phyloP scores from a whole-genome alignment of 1,284 basidiomycete species.

The Cystobasidium sp. region DNA sequence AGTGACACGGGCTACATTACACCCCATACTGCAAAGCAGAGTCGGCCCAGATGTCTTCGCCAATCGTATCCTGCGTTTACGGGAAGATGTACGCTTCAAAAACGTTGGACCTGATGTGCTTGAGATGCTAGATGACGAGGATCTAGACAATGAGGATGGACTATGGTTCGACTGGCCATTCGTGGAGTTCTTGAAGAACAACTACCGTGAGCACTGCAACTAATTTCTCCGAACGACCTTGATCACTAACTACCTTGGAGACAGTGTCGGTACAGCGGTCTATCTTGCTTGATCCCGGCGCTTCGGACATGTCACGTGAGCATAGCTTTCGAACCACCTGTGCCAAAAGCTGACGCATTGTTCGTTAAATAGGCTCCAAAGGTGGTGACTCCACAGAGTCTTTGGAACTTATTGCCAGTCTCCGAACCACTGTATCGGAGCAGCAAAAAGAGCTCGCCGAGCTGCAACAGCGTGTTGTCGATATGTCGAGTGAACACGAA shows the following conservation, averaged over 20 bases:
- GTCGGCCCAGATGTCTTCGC: conserved; percentile 84
- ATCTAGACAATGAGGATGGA: conserved; percentile 68
- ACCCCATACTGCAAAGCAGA: conserved; percentile 81
- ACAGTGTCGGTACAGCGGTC: conserved; percentile 63
- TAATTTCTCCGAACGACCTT: background rate
- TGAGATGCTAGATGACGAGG: conserved; percentile 55
- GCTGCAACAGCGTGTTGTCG: conserved; percentile 58
- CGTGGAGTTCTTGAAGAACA: conserved; percentile 98
- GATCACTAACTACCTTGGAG: conserved; percentile 1
- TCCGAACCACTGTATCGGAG: conserved; percentile 76
- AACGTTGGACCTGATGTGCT: conserved; percentile 78
- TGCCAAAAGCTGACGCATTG: conserved; percentile 27
- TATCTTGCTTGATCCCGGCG: conserved; percentile 62
- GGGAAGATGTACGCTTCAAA: conserved; percentile 90
- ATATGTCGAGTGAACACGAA: conserved; percentile 55
- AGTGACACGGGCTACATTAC: conserved; percentile 79
- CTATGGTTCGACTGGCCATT: conserved; percentile 98
- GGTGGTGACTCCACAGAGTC: conserved; percentile 73
- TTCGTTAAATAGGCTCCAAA: conserved; percentile 51
- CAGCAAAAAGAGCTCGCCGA: conserved; percentile 76
- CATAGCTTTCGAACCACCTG: conserved; percentile 47
- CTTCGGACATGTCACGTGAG: conserved; percentile 48
- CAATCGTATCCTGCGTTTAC: conserved; percentile 79
- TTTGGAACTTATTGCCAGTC: conserved; percentile 74
- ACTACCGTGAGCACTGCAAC: conserved; percentile 72